A percentile compares a stretch with the other conserved stretches of the same genome.
These are phyloP conservation scores for Rostrohypoxylon terebratum DNA, from an alignment of 495 filamentous ascomycete species.

Conservation along the genomic window DNA sequence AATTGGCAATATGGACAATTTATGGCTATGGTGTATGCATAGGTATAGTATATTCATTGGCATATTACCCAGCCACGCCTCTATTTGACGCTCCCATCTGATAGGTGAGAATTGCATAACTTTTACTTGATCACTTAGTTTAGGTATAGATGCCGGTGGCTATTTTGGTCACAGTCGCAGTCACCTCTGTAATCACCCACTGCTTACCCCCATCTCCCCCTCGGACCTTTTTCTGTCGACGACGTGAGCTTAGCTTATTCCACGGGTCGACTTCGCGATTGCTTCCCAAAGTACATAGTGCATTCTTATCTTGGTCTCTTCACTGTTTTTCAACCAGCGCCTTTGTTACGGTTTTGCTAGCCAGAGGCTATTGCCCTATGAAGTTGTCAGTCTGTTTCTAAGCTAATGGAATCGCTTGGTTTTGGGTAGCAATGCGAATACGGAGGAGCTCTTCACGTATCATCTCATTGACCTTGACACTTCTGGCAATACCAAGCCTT, in stretches of 20 bases:
- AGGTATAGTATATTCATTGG: background rate
- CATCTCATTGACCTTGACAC: background rate
- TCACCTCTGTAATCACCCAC: background rate
- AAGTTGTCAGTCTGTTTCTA: background rate
- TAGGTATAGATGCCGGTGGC: conserved; percentile 26
- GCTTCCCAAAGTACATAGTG: background rate
- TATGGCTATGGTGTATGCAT: background rate
- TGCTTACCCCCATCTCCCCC: background rate
- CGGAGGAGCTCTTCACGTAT: background rate
- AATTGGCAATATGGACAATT: background rate
- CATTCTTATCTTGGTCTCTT: conserved; percentile 14
- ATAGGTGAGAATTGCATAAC: background rate
- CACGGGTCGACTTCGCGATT: conserved; percentile 15
- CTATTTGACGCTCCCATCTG: background rate
- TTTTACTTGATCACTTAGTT: background rate
- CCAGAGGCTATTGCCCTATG: background rate
- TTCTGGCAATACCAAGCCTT: background rate
- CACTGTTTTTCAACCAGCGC: background rate
- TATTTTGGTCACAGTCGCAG: conserved; percentile 33
- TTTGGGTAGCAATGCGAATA: background rate
- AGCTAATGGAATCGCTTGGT: background rate
- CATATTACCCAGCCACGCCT: conserved; percentile 5
- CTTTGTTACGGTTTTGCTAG: background rate
- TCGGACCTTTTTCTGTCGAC: conserved; percentile 36
- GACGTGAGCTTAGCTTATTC: conserved; percentile 18